These are phyloP conservation scores for Funneliformis mosseae DNA, from an alignment of 192 early-diverging fungal species.

Conservation along the genomic window DNA sequence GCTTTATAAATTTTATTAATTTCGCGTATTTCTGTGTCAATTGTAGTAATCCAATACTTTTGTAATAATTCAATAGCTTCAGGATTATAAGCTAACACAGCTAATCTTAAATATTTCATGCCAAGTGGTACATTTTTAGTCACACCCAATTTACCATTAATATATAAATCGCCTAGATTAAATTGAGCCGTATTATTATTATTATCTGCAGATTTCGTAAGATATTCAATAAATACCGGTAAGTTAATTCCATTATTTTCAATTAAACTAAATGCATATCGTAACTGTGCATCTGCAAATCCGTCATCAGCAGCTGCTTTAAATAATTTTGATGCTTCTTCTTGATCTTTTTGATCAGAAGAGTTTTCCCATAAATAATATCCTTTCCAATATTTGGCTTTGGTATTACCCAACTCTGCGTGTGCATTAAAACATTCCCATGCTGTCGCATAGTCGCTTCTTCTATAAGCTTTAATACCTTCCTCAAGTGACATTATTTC, in stretches of 20 bases:
- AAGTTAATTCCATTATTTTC: background rate
- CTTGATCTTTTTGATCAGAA: background rate
- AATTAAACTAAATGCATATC: conserved; percentile 16
- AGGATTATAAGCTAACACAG: background rate
- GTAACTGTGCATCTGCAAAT: conserved; percentile 15
- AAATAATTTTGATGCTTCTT: conserved; percentile 10
- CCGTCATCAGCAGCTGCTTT: conserved; percentile 28
- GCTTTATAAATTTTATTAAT: conserved; percentile 3
- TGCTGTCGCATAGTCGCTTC: background rate
- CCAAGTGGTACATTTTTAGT: background rate
- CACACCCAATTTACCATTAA: background rate
- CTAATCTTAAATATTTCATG: background rate
- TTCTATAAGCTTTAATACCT: background rate
- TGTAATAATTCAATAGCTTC: conserved; percentile 33
- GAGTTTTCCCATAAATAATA: conserved; percentile 25
- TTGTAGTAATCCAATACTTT: background rate
- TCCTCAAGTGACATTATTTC: background rate
- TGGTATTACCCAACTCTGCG: background rate
- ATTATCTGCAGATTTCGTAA: background rate
- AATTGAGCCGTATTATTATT: background rate
- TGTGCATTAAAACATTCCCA: conserved; percentile 26
- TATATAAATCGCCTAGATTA: conserved; percentile 12
- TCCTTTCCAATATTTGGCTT: conserved; percentile 24
- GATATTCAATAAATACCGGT: background rate
- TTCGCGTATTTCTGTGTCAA: background rate